These are phyloP conservation scores for Calvatia gigantea DNA, from an alignment of 768 basidiomycete genomes.

Conservation along the genomic window DNA sequence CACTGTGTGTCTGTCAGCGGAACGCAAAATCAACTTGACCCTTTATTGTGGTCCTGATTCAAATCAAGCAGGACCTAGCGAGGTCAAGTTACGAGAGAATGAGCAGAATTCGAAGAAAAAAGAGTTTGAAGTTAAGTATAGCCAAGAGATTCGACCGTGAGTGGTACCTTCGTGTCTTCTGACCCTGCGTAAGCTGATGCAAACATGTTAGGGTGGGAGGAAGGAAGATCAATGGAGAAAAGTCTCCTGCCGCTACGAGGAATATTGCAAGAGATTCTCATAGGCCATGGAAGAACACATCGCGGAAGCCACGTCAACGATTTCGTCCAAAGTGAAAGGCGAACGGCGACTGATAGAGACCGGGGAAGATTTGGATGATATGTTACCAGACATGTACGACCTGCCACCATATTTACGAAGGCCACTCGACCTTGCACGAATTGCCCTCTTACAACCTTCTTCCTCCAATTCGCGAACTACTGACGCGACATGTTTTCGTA, in stretches of 20 bases:
- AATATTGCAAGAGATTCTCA: slow-evolving; percentile 45
- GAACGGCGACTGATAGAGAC: slow-evolving; percentile 28
- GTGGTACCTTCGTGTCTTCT: slow-evolving; percentile 22
- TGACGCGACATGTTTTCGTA: too few relatives aligned
- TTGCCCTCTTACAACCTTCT: slow-evolving; percentile 19
- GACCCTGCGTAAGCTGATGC: background rate
- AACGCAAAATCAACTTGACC: slow-evolving; percentile 58
- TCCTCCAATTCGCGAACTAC: too few relatives aligned
- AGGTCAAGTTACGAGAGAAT: slow-evolving; percentile 43
- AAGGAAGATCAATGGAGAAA: slow-evolving; percentile 76
- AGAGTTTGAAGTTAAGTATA: slow-evolving; percentile 63
- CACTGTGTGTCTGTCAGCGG: slow-evolving; percentile 64
- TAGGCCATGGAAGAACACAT: slow-evolving; percentile 47
- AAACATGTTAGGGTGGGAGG: slow-evolving; percentile 30
- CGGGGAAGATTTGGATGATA: slow-evolving; percentile 24
- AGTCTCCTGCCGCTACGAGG: slow-evolving; percentile 55
- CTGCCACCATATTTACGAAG: slow-evolving; percentile 30
- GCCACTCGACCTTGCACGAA: slow-evolving; percentile 27
- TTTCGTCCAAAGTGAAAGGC: slow-evolving; percentile 33
- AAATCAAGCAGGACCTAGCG: slow-evolving; percentile 16
- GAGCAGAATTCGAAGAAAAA: slow-evolving; percentile 76
- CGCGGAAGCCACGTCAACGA: slow-evolving; percentile 29
- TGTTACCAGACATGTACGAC: slow-evolving; percentile 34
- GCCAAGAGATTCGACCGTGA: slow-evolving; percentile 62
- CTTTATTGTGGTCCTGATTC: slow-evolving; percentile 26